Evolutionary conservation across 495 filamentous ascomycete genomes (phyloP).

Genomic region (Neurospora intermedia): DNA sequence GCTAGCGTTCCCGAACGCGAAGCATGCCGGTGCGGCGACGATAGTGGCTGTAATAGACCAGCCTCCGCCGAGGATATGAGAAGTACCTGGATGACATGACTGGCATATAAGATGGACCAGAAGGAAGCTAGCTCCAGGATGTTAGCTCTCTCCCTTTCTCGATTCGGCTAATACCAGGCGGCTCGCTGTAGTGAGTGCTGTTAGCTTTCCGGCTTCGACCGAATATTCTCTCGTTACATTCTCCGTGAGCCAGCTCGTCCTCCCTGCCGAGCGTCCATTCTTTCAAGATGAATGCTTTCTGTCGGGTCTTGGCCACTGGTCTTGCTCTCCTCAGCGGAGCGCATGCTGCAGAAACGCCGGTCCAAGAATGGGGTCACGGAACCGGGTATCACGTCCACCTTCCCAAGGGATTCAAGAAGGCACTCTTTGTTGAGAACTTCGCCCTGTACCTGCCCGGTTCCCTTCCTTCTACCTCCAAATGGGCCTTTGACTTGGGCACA

Average conservation of each 20-base stretch:
- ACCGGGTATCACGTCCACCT: not conserved
- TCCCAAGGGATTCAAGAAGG: conserved; percentile 4
- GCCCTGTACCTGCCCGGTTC: conserved; percentile 1
- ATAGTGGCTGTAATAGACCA: not conserved
- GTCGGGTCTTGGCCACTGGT: not conserved
- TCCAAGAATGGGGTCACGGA: not conserved
- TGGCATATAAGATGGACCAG: not conserved
- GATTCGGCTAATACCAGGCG: not conserved
- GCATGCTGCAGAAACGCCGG: not conserved
- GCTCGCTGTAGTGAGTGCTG: not conserved
- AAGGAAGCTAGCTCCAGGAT: not conserved
- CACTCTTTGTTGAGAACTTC: conserved; percentile 12
- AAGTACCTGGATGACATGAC: not conserved
- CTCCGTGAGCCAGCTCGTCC: not conserved
- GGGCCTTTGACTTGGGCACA: conserved; percentile 17
- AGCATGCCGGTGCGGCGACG: not conserved
- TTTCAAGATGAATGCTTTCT: not conserved
- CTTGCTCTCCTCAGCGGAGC: not conserved
- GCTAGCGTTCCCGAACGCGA: not conserved
- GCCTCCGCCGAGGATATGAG: not conserved
- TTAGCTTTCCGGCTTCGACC: not conserved
- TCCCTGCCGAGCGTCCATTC: not conserved
- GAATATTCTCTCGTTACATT: not conserved
- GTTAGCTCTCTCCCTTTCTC: not conserved
- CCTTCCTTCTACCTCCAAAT: conserved; percentile 9